Evolutionary conservation across 805 yeast species (phyloP), one percentile per base, ranked within the genome.

Genomic region (fission yeast (Schizosaccharomyces pombe)): DNA sequence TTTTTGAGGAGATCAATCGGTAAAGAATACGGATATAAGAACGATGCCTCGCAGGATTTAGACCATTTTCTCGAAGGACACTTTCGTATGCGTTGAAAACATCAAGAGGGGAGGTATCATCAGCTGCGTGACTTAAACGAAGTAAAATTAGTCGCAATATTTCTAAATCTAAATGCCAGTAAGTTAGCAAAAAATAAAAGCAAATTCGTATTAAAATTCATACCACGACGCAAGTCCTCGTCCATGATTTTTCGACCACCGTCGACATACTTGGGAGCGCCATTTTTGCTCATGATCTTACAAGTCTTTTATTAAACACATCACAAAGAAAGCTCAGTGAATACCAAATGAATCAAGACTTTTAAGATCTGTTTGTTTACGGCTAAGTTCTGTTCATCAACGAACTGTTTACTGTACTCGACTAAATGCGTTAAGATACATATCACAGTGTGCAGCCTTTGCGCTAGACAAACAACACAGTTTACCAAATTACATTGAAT

Each of bases 181-280:
- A 19, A 29, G 52, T 47, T 5, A 26, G 32, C 16, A 16, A 22
- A 2, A n/a, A 11, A 8, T 14, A 47, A 16, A 19, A 47, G 8
- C 11, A 5, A 26, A 19, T 47, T 16, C 26, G 40, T 16, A 34
- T 47, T 47, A 29, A 28, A 28, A 16, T 29, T 47, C 52, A 47
- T 47, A 47, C 52, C 52, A 37, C 43, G 43, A 37, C 43, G 43
- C 22, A 37, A 14, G 30, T 47, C 52, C 26, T 12, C n/a, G 16
- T 19, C 14, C 32, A 29, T 22, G 32, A 19, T 29, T 47, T 26
- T 2, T 47, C 52, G 52, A 47, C 52, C 52, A 47, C 26, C 19
- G 14, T 47, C 30, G 16, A 47, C 16, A 26, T 47, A 16, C 6
- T 24, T 29, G 19, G 19, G 43, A 37, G 43, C 43, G 22, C 2